Conservation (phyloP, 116 monocot species). For the Zostera marina region DNA sequence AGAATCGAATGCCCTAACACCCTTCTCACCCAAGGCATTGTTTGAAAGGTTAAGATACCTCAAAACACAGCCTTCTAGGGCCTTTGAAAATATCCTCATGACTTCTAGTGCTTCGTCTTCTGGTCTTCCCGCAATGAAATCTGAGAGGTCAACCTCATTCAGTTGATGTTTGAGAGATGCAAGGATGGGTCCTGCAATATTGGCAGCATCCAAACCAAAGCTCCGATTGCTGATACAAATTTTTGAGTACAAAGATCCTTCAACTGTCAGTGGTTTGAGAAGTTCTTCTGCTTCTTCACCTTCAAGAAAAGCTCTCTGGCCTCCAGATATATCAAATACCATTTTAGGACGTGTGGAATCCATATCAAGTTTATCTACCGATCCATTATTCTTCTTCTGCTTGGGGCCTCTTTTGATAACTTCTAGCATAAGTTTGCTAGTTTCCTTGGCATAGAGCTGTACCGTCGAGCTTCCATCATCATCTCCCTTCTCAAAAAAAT, state of each 20-base stretch:
- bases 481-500: constrained; percentile 40
- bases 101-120: constrained; percentile 84
- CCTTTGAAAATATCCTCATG: constrained; percentile 56
- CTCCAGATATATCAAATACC: constrained; percentile 61
- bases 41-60: constrained; percentile 56
- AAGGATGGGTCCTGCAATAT: constrained; percentile 46
- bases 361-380: background rate
- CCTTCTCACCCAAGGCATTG: constrained; percentile 87
- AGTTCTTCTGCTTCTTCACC: constrained; percentile 60
- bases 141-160: constrained; percentile 57
- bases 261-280: constrained; percentile 28
- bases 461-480: constrained; percentile 88
- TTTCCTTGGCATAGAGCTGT: constrained; percentile 75
- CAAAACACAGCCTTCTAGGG: constrained; percentile 36
- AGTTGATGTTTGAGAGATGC: constrained; percentile 41
- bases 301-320: constrained; percentile 50
- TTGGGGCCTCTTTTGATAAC: constrained; percentile 40
- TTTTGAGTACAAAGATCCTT: constrained; percentile 36
- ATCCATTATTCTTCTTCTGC: constrained; percentile 14
- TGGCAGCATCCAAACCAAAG: constrained; percentile 58
- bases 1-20: constrained; percentile 56
- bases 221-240: constrained; percentile 77
- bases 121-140: constrained; percentile 62
- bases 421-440: constrained; percentile 61
- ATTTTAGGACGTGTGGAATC: constrained; percentile 2